Base-by-base conservation (phyloP, 73 alveolate genomes). In the Paramecium tetraurelia region DNA sequence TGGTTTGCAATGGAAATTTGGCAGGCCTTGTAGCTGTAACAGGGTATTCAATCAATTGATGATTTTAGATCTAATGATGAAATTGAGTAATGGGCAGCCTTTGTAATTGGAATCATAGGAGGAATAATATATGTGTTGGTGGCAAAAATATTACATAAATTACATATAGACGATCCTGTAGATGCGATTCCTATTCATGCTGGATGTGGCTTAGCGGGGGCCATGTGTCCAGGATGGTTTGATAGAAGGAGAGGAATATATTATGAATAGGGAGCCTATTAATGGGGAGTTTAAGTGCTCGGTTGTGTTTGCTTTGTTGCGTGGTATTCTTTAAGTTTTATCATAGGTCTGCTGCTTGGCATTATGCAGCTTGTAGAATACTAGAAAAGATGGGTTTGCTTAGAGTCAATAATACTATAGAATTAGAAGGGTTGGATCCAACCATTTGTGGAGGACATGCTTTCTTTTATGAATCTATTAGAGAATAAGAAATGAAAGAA, bases 161-260 rank as follows among this genome's bases (percentile, higher is more conserved):
- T 48, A 31, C 16, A 80, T 1, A 41, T 80, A 44, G 90, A 80
- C 46, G 90, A 80, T 80, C 90, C 90, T 43, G 90, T 80, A 44
- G 90, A 80, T 48, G 90, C 90, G 1, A 41, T 80, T 21, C 90
- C 90, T 24, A 80, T 80, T 48, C 90, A 80, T 80, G 90, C 90
- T 43, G 90, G 90, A 12, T 80, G 90, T 80, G 90, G 90, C n/a
- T 80, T 80, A 46, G 22, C 57, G 3, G 90, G 90, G 20, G 70
- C 90, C n/a, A 44, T 80, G 70, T 80, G 75, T 80, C 76, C 75
- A 27, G 90, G 90, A 80, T 80, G 90, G 90, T 80, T 80, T 80
- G 46, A 22, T 10, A 80, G 90, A 44, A 41, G 11, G 16, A 80
- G 50, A n/a, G 90, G 90, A 41, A 80, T 80, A 21, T 80, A 80